Percentiles rank a stretch among this genome's conserved stretches.
Evolutionary conservation across 345 rosid species (phyloP).

Genomic region (Dimocarpus longan): DNA sequence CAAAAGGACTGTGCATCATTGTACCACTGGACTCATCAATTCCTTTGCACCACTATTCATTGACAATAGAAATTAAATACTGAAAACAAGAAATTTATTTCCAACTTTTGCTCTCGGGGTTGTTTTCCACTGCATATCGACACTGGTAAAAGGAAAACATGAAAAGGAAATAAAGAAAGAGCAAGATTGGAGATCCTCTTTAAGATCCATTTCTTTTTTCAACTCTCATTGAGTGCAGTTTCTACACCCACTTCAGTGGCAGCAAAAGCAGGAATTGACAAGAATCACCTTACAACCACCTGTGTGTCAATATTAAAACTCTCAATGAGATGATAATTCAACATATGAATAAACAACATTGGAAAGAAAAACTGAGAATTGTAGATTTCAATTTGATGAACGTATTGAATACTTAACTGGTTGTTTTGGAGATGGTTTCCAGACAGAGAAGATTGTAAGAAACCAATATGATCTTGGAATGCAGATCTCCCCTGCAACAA

Average conservation of each 20-base stretch:
- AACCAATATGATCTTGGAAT: conserved; percentile 44
- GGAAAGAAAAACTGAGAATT: not conserved
- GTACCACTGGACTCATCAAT: conserved; percentile 8
- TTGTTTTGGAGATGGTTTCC: conserved; percentile 47
- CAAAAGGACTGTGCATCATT: conserved; percentile 16
- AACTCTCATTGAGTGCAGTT: conserved; percentile 20
- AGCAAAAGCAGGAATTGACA: conserved; percentile 9
- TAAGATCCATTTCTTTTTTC: conserved; percentile 29
- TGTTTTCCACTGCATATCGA: conserved; percentile 44
- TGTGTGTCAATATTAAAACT: conserved; percentile 23
- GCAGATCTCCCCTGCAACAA: conserved; percentile 55
- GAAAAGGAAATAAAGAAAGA: conserved; percentile 16
- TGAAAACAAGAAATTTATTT: conserved; percentile 37
- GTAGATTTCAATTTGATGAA: not conserved
- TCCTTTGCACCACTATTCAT: conserved; percentile 28
- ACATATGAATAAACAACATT: not conserved
- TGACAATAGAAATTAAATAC: conserved; percentile 24
- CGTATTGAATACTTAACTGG: conserved; percentile 44
- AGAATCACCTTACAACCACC: conserved; percentile 43
- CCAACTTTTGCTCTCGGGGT: conserved; percentile 28
- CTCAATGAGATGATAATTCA: conserved; percentile 14
- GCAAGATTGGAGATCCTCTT: conserved; percentile 21
- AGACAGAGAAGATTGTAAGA: conserved; percentile 40
- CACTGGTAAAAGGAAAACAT: conserved; percentile 29
- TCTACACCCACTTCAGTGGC: conserved; percentile 14